Percentiles rank a stretch among this genome's conserved stretches.
Evolutionary conservation across 2,329 filamentous ascomycete genomes (phyloP).

Genomic region (Fusarium poae): DNA sequence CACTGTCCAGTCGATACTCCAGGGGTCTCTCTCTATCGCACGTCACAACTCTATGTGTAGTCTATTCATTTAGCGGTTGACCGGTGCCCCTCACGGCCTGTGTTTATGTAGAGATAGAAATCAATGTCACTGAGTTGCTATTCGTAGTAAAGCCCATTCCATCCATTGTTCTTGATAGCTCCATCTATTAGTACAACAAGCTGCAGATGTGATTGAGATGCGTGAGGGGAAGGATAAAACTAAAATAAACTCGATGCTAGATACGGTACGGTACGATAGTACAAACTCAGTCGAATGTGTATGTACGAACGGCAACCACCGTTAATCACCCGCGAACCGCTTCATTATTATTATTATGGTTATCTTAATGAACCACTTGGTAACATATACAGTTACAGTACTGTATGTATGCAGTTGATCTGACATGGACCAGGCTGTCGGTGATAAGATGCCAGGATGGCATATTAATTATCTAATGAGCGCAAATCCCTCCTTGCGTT

Average conservation of each 20-base stretch:
- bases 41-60: constrained; percentile 23
- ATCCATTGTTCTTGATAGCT: constrained; percentile 5
- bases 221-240: constrained; percentile 1
- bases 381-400: constrained; percentile 13
- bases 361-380: constrained; percentile 10
- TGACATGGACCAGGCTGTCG: constrained; percentile 45
- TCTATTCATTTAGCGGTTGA: constrained; percentile 15
- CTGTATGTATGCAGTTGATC: constrained; percentile 36
- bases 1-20: constrained; percentile 29
- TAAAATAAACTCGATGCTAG: constrained; percentile 31
- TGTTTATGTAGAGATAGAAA: constrained; percentile 6
- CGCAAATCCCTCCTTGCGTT: neutral
- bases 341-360: constrained; percentile 20
- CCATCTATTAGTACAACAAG: constrained; percentile 2
- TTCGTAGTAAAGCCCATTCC: constrained; percentile 6
- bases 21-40: constrained; percentile 38
- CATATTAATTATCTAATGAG: constrained; percentile 19
- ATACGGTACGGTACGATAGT: constrained; percentile 12
- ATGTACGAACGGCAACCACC: constrained; percentile 24
- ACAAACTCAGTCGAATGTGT: constrained; percentile 10
- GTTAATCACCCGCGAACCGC: constrained; percentile 15
- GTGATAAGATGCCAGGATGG: constrained; percentile 41
- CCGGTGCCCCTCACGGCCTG: constrained; percentile 7
- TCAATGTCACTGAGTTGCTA: constrained; percentile 24
- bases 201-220: constrained; percentile 1